Conservation (phyloP, 257 asterid species). For the Petunia axillaris region DNA sequence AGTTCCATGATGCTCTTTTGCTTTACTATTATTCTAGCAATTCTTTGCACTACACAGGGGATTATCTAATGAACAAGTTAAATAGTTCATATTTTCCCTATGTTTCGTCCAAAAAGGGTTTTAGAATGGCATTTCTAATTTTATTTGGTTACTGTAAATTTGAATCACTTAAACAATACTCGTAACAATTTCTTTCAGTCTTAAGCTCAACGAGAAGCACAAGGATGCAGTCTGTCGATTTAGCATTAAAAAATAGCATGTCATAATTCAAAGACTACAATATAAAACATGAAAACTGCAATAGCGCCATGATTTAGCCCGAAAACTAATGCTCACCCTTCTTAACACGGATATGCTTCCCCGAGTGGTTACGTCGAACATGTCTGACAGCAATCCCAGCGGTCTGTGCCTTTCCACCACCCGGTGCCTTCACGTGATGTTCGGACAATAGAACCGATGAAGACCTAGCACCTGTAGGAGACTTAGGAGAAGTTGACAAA, state of each 20-base stretch:
- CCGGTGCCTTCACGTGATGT: constrained; percentile 67
- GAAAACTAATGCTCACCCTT: constrained; percentile 55
- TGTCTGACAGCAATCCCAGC: constrained; percentile 68
- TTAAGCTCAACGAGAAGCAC: not conserved
- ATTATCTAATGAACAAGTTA: no score
- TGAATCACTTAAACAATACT: not conserved
- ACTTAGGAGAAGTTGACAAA: constrained; percentile 67
- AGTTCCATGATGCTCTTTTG: no score
- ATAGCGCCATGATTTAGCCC: not conserved
- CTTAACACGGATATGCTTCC: constrained; percentile 71
- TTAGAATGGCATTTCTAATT: not conserved
- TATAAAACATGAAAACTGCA: not conserved
- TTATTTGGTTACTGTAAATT: not conserved
- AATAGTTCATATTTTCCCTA: not conserved
- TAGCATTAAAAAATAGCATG: not conserved
- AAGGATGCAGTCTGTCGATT: not conserved
- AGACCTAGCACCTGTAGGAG: constrained; percentile 46
- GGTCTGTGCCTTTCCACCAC: constrained; percentile 61
- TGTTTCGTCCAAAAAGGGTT: not conserved
- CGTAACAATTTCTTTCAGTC: not conserved
- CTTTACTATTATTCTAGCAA: not conserved
- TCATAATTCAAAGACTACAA: not conserved
- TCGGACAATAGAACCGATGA: constrained; percentile 43
- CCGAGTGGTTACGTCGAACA: constrained; percentile 81
- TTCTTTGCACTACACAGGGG: not conserved